Percentiles rank a stretch among this genome's conserved stretches.
phyloP scores from a whole-genome alignment of 257 asterid genomes.

The Ballota nigra region DNA sequence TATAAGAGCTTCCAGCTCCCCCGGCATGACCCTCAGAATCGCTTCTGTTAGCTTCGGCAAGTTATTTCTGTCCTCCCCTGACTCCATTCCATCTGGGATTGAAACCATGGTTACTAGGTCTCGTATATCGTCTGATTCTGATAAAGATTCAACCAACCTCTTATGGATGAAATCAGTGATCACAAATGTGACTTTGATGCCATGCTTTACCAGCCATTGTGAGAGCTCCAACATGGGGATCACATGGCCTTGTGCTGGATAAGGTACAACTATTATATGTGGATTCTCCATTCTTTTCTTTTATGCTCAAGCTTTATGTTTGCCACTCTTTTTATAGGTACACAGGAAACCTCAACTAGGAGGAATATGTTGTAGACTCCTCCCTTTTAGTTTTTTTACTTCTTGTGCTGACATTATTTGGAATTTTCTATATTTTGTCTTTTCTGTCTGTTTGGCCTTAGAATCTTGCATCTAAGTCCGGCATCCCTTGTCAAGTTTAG shows the following conservation, averaged over 20 bases:
- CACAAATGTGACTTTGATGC: constrained; percentile 48
- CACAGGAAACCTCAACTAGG: no score
- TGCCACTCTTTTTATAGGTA: background rate
- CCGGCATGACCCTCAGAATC: constrained; percentile 41
- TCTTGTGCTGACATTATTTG: no score
- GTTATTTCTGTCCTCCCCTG: constrained; percentile 56
- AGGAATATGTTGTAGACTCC: no score
- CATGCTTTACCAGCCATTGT: constrained; percentile 35
- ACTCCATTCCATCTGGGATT: constrained; percentile 56
- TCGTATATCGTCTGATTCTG: constrained; percentile 10
- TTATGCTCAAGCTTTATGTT: background rate
- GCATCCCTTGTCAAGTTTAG: no score
- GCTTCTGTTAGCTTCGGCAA: constrained; percentile 31
- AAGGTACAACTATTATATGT: constrained; percentile 53
- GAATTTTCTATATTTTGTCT: no score
- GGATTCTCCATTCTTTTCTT: constrained; percentile 38
- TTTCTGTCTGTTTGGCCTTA: no score
- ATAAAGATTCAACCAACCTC: constrained; percentile 34
- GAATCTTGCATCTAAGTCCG: no score
- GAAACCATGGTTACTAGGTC: constrained; percentile 40
- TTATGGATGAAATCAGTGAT: constrained; percentile 49
- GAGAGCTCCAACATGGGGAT: constrained; percentile 62
- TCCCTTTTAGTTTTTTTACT: no score
- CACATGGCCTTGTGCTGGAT: constrained; percentile 84
- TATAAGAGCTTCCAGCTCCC: constrained; percentile 40